Evolutionary conservation across 176 grass and related monocot genomes (phyloP).

Genomic region (Stipa capillata): DNA sequence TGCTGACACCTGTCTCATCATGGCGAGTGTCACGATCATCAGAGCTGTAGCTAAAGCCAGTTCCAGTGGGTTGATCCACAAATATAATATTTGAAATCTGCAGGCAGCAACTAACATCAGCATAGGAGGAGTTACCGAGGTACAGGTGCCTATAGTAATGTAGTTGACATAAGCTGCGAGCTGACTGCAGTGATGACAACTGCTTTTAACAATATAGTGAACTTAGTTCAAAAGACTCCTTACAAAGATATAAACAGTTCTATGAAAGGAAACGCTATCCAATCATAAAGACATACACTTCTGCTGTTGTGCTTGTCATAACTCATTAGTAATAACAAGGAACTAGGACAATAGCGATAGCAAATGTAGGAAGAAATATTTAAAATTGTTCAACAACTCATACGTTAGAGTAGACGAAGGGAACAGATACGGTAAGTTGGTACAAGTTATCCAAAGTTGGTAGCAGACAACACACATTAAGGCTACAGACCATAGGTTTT

Average conservation of each 20-base stretch:
- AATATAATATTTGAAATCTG: constrained; percentile 91
- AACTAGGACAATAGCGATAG: neutral
- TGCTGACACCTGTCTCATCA: constrained; percentile 73
- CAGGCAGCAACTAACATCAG: constrained; percentile 6
- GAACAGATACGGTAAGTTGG: neutral
- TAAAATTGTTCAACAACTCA: neutral
- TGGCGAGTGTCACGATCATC: constrained; percentile 76
- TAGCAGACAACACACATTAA: neutral
- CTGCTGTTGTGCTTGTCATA: neutral
- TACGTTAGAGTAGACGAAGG: neutral
- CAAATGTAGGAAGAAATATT: too few relatives aligned
- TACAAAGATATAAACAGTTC: neutral
- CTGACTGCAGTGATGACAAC: neutral
- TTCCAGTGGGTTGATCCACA: constrained; percentile 90
- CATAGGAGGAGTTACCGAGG: neutral
- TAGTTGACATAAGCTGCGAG: neutral
- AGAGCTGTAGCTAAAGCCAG: constrained; percentile 85
- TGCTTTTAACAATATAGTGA: neutral
- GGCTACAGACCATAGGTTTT: neutral
- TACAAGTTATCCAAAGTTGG: neutral
- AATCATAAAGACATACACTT: neutral
- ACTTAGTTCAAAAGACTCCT: neutral
- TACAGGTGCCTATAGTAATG: neutral
- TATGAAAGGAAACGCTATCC: too few relatives aligned
- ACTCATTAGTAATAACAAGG: neutral